A percentile compares a stretch with the other conserved stretches of the same genome.
phyloP scores from a whole-genome alignment of 2,329 filamentous ascomycete species.

The Penicillium sp. region DNA sequence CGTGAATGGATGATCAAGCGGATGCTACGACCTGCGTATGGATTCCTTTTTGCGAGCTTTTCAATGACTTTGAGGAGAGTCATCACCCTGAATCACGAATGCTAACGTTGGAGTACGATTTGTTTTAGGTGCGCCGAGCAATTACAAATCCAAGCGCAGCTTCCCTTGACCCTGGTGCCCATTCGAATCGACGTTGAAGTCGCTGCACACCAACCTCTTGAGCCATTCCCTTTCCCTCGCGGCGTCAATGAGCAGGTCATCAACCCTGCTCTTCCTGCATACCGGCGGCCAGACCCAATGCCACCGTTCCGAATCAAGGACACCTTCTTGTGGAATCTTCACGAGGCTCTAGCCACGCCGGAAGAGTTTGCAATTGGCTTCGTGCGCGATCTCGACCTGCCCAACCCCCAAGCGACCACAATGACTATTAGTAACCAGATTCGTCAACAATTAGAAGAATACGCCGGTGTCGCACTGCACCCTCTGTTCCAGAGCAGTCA shows the following conservation, averaged over 20 bases:
- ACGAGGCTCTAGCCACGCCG: constrained; percentile 88
- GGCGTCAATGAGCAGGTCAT: constrained; percentile 37
- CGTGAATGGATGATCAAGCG: constrained; percentile 90
- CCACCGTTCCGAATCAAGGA: constrained; percentile 86
- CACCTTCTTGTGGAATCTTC: constrained; percentile 95
- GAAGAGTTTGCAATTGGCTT: constrained; percentile 90
- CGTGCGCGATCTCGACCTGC: constrained; percentile 88
- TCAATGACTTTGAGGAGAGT: background rate
- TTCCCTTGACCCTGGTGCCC: constrained; percentile 86
- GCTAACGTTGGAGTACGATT: constrained; percentile 8
- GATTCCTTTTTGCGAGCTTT: constrained; percentile 8
- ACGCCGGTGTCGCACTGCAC: constrained; percentile 87
- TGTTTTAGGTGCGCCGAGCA: constrained; percentile 49
- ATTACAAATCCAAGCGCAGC: constrained; percentile 59
- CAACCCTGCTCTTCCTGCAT: constrained; percentile 68
- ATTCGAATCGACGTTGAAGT: constrained; percentile 96
- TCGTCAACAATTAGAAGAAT: constrained; percentile 89
- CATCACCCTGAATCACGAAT: background rate
- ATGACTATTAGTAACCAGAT: constrained; percentile 89
- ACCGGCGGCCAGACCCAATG: constrained; percentile 70
- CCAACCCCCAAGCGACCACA: constrained; percentile 63
- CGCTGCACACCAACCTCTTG: constrained; percentile 55
- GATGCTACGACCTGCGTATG: constrained; percentile 42
- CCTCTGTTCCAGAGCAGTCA: constrained; percentile 67
- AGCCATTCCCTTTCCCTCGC: constrained; percentile 44